Conservation (phyloP, 2,329 filamentous ascomycete species). For the Monosporascus sp. region DNA sequence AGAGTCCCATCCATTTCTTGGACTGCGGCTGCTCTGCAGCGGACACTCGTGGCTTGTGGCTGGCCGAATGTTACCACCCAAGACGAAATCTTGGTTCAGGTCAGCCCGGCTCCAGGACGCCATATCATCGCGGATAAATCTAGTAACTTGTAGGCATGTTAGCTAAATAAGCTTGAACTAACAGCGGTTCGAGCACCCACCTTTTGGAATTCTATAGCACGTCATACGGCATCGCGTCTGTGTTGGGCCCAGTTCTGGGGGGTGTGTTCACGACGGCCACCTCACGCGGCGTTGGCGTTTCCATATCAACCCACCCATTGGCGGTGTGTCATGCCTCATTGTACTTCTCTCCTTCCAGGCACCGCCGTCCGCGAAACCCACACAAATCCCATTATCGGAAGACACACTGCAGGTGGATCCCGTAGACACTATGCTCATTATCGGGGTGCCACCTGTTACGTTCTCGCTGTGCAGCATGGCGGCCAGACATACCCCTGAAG, state of each 20-base stretch:
- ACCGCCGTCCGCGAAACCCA: neutral
- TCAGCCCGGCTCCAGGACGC: too few species aligned
- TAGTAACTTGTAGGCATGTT: too few species aligned
- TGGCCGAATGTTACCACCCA: too few species aligned
- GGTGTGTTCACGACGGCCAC: neutral
- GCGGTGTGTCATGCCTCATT: slow-evolving; percentile 1
- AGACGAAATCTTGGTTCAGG: too few species aligned
- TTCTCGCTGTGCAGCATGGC: slow-evolving; percentile 38
- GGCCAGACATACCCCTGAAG: slow-evolving; percentile 27
- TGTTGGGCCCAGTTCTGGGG: slow-evolving; percentile 12
- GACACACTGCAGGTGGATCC: slow-evolving; percentile 9
- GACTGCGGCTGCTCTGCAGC: too few species aligned
- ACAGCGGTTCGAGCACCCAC: too few species aligned
- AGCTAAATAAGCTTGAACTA: too few species aligned
- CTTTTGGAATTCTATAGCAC: slow-evolving; percentile 25
- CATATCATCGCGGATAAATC: too few species aligned
- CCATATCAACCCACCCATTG: slow-evolving; percentile 11
- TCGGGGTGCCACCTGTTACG: slow-evolving; percentile 29
- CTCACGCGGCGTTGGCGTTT: slow-evolving; percentile 7
- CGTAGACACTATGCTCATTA: slow-evolving; percentile 4
- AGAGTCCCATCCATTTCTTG: too few species aligned
- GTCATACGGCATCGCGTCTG: slow-evolving; percentile 32
- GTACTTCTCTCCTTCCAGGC: slow-evolving; percentile 4
- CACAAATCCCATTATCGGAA: neutral
- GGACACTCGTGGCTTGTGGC: too few species aligned